Conservation (phyloP, 257 asterid species). For the Nicotiana paniculata region DNA sequence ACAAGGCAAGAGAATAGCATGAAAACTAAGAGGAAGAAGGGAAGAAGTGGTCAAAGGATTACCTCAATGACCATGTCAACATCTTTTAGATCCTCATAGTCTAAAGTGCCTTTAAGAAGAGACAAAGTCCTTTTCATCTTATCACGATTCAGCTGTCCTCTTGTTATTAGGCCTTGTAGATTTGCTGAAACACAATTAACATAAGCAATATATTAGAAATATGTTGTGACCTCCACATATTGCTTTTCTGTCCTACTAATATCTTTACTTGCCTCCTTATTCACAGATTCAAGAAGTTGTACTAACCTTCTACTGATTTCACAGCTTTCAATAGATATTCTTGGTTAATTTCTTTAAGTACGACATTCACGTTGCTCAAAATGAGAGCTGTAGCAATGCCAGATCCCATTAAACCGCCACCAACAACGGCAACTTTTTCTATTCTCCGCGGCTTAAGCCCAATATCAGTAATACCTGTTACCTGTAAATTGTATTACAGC, state of each 20-base stretch:
- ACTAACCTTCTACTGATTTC: slow-evolving; percentile 10
- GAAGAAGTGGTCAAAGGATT: neutral
- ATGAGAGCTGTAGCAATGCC: slow-evolving; percentile 34
- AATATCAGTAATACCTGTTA: slow-evolving; percentile 36
- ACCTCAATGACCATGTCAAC: slow-evolving; percentile 62
- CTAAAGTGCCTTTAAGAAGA: slow-evolving; percentile 37
- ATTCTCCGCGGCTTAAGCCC: slow-evolving; percentile 40
- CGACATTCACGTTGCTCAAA: slow-evolving; percentile 31
- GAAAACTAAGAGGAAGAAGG: neutral
- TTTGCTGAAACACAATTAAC: slow-evolving; percentile 19
- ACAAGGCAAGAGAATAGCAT: neutral
- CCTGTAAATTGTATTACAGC: slow-evolving; percentile 18
- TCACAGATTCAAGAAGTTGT: neutral
- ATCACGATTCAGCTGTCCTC: slow-evolving; percentile 23
- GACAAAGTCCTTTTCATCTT: slow-evolving; percentile 19
- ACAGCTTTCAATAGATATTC: slow-evolving; percentile 18
- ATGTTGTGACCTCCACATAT: neutral
- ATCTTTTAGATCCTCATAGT: slow-evolving; percentile 30
- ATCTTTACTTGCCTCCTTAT: neutral
- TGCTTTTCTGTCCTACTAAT: neutral
- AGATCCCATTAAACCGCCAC: slow-evolving; percentile 46
- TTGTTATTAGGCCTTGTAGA: slow-evolving; percentile 28
- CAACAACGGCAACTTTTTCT: slow-evolving; percentile 42
- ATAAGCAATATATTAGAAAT: neutral
- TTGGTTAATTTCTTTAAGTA: slow-evolving; percentile 32